Evolutionary conservation across 805 yeast species (phyloP).

Genomic region (Metschnikowia vanudenii): DNA sequence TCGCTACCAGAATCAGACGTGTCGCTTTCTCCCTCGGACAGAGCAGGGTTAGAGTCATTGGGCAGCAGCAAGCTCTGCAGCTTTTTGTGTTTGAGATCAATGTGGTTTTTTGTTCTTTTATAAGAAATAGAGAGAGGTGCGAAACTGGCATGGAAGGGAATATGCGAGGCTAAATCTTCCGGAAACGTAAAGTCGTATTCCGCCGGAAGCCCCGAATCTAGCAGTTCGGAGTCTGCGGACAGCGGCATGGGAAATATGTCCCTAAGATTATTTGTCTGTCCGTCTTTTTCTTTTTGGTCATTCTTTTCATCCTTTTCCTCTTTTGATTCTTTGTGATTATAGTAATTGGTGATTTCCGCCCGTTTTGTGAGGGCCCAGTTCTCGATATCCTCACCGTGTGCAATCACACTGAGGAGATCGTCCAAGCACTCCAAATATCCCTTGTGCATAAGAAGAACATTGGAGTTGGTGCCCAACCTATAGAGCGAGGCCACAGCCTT

Average conservation of each 20-base stretch:
- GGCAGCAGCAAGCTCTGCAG: background rate
- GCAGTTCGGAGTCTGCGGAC: constrained; percentile 3
- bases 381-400: constrained; percentile 46
- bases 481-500: constrained; percentile 51
- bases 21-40: constrained; percentile 24
- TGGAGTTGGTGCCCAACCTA: constrained; percentile 55
- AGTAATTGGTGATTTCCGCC: constrained; percentile 36
- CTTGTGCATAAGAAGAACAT: constrained; percentile 44
- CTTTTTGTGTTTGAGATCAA: constrained; percentile 7
- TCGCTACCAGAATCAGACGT: constrained; percentile 17
- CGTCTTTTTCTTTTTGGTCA: background rate
- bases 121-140: constrained; percentile 42
- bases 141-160: constrained; percentile 33
- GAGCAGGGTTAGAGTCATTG: constrained; percentile 10
- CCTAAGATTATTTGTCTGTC: background rate
- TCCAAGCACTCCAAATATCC: constrained; percentile 65
- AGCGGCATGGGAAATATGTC: constrained; percentile 1
- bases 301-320: background rate
- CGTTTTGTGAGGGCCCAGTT: constrained; percentile 51
- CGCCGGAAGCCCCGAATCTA: constrained; percentile 19
- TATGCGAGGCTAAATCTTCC: constrained; percentile 27
- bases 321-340: constrained; percentile 13
- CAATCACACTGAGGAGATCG: constrained; percentile 47
- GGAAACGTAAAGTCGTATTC: constrained; percentile 34
- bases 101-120: constrained; percentile 12